Evolutionary conservation across 208 protist genomes (phyloP).

Genomic region (Leishmania tarentolae): DNA sequence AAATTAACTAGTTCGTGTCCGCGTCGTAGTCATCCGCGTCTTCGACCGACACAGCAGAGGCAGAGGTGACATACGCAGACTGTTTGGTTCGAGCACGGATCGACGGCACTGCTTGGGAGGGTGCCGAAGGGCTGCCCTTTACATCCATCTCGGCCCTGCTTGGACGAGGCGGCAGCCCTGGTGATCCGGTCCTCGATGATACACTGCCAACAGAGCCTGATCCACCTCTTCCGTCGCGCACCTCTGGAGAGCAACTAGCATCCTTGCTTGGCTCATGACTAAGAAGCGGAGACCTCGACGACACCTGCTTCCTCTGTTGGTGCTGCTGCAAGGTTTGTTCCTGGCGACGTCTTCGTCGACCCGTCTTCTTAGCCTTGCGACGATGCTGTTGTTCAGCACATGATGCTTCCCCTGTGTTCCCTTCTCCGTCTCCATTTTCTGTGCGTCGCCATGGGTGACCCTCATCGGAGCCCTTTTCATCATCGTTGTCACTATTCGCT

Average conservation of each 20-base stretch:
- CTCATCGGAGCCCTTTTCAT: neutral
- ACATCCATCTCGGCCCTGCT: neutral
- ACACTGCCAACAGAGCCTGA: neutral
- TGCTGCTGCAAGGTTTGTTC: slow-evolving; percentile 16
- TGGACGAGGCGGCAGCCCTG: slow-evolving; percentile 14
- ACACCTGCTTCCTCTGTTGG: neutral
- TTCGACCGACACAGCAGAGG: neutral
- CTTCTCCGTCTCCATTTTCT: neutral
- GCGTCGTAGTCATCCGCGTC: slow-evolving; percentile 13
- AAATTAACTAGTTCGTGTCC: slow-evolving; percentile 1
- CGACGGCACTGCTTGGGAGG: slow-evolving; percentile 14
- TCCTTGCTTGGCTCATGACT: slow-evolving; percentile 5
- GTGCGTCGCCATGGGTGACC: neutral
- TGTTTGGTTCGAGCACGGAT: slow-evolving; percentile 8
- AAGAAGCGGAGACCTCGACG: slow-evolving; percentile 1
- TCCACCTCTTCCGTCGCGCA: slow-evolving; percentile 1
- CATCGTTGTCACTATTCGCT: neutral
- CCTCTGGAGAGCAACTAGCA: slow-evolving; percentile 13
- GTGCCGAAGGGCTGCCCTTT: neutral
- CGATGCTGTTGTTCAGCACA: slow-evolving; percentile 3
- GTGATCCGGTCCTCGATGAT: slow-evolving; percentile 12
- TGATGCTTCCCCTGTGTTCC: neutral
- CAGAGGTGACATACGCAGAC: neutral
- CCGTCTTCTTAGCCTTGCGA: slow-evolving; percentile 26
- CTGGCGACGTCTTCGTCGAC: slow-evolving; percentile 22